Base-by-base conservation (phyloP, 768 basidiomycete genomes). In the Sarcodon aspratus region DNA sequence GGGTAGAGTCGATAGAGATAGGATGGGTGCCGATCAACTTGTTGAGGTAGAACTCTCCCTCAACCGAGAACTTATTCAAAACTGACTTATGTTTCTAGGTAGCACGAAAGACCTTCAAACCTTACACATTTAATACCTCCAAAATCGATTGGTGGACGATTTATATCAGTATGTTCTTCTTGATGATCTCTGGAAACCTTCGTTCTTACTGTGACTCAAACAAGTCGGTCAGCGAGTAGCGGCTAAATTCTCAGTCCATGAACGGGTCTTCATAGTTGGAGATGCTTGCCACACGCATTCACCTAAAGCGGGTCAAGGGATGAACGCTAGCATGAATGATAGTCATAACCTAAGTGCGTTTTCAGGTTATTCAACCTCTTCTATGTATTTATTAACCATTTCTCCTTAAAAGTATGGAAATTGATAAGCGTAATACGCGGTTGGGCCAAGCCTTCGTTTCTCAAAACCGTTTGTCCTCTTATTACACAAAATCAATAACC, bases 191-290 rank as follows among this genome's bases (percentile, higher is more conserved):
- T 40, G 9, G 6, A 34, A 15, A 38, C 27, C 48, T 40, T 47
- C n/a, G 32, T 18, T 7, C 13, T 36, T 13, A 33, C 12, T 21
- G 33, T 35, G 21, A 27, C 5, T 42, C 9, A 27, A 13, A 9
- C 5, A 9, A 76, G 76, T 79, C 45, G 76, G 76, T 1, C 77
- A 80, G 55, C 69, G 78, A 4, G 71, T 79, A 7, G 75, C 77
- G 11, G 68, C 74, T 32, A 63, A 62, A n/a, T 80, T 71, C 59
- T 69, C 71, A 1, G 55, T 66, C 1, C 52, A 68, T 36, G 60
- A 77, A 33, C 72, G 78, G 5, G 65, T 78, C 2, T 76, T 79
- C 54, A 78, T 79, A 44, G 78, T 72, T 0, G 77, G 78, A 10
- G 76, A 76, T 52, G 75, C 75, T 3, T 78, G 72, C 35, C 72